Percentiles rank a stretch among this genome's conserved stretches.
Evolutionary conservation across 345 rosid species (phyloP).

Genomic region (Ailanthus altissimus): DNA sequence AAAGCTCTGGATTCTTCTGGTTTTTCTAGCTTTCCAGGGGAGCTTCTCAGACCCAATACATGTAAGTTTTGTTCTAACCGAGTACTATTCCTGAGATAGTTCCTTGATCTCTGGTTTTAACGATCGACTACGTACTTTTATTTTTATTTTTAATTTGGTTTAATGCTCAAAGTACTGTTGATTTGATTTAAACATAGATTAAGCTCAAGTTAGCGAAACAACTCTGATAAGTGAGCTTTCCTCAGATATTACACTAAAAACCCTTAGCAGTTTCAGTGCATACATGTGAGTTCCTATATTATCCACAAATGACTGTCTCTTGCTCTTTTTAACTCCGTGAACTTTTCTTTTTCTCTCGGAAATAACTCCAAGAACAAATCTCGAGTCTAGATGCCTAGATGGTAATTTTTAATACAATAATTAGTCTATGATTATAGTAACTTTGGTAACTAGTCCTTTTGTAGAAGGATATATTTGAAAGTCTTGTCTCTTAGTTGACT

Average conservation of each 20-base stretch:
- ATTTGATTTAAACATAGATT: too few relatives aligned
- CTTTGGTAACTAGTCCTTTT: background rate
- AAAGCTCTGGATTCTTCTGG: slow-evolving; percentile 67
- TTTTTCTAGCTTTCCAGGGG: slow-evolving; percentile 42
- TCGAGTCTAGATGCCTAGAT: too few relatives aligned
- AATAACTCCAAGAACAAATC: background rate
- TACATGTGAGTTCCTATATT: background rate
- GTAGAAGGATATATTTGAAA: background rate
- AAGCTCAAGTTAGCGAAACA: background rate
- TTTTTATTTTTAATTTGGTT: background rate
- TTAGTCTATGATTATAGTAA: background rate
- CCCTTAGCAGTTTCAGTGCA: background rate
- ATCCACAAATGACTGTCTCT: background rate
- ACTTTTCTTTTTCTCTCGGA: too few relatives aligned
- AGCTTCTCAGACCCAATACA: slow-evolving; percentile 50
- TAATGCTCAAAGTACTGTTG: background rate
- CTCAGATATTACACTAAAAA: background rate
- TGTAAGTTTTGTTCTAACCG: slow-evolving; percentile 38
- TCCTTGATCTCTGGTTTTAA: background rate
- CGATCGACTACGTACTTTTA: slow-evolving; percentile 11
- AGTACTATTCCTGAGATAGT: background rate
- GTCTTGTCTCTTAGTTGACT: background rate
- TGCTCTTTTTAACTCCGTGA: too few relatives aligned
- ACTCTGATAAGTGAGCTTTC: background rate
- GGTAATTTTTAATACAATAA: background rate